These are phyloP conservation scores for Oldenlandia corymbosa DNA, from an alignment of 257 asterid genomes.

Conservation along the genomic window DNA sequence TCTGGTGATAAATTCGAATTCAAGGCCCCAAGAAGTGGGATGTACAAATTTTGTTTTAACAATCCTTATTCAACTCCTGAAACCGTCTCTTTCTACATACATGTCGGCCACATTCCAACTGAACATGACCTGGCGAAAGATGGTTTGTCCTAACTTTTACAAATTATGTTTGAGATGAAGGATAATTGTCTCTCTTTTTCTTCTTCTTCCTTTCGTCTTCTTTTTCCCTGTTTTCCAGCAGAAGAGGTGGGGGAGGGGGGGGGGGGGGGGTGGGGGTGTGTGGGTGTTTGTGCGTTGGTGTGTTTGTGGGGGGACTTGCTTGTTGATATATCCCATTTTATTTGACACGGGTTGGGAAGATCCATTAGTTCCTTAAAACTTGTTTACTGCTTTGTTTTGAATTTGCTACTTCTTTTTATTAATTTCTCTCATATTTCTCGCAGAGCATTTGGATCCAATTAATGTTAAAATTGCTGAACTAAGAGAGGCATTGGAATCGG, in stretches of 20 bases:
- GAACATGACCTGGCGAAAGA: constrained; percentile 76
- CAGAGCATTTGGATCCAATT: constrained; percentile 75
- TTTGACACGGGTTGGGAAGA: background rate
- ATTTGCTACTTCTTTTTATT: constrained; percentile 7
- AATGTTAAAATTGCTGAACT: constrained; percentile 83
- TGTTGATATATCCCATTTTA: too few relatives aligned
- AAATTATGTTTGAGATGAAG: constrained; percentile 2
- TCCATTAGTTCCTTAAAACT: background rate
- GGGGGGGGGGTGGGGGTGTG: too few relatives aligned
- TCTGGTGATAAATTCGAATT: constrained; percentile 81
- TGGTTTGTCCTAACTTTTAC: constrained; percentile 44
- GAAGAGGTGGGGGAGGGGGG: too few relatives aligned
- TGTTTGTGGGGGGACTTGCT: too few relatives aligned
- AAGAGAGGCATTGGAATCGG: constrained; percentile 72
- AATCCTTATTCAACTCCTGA: constrained; percentile 65
- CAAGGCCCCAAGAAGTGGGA: constrained; percentile 67
- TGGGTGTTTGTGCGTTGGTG: too few relatives aligned
- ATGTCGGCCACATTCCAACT: constrained; percentile 73
- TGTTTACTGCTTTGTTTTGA: constrained; percentile 10
- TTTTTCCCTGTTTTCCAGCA: too few relatives aligned
- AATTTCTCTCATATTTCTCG: constrained; percentile 21
- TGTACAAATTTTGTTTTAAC: constrained; percentile 90
- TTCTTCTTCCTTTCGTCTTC: too few relatives aligned
- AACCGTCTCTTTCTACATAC: constrained; percentile 80
- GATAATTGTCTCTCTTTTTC: background rate